Base-by-base conservation (phyloP, 1,139 yeast species). In the Kodamaea alishanica region DNA sequence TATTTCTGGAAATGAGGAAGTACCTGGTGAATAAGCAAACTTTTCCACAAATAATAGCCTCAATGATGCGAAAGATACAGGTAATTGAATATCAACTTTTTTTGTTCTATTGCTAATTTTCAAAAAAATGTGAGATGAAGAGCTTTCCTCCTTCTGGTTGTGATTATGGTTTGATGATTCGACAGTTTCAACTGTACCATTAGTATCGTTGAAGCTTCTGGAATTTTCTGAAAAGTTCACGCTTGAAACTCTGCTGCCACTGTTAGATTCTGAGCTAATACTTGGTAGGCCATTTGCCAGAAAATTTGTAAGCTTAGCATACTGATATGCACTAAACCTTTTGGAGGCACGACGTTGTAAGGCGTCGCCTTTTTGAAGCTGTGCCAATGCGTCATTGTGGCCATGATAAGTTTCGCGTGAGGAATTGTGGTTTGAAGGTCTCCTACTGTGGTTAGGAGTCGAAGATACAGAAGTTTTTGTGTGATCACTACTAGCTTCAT, bases 301-400 rank as follows among this genome's bases (percentile, higher is more conserved):
- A 47, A 65, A 70, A 47, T 77, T 81, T 0, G 89, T 73, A 22
- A 86, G 70, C 51, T 84, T 86, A 1, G 95, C 90, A 62, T 84
- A 85, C 55, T 92, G 97, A 48, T 89, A 92, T 0, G 97, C 96
- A 23, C 96, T 87, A 55, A 84, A 92, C 43, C 98, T 67, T 49
- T 88, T 78, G 0, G 97, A 89, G 0, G 98, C 98, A 44, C 97
- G 75, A 48, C 98, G 74, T 62, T 85, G 95, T 33, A 92, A 64
- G 1, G 85, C 84, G 42, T 84, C 86, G 2, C 90, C 87, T 34
- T 82, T 79, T 52, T 89, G 96, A 15, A 90, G 68, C 48, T 86
- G 88, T 0, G 81, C 71, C 24, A 89, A 65, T 0, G 96, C 89
- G 48, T 81, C 84, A 31, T 50, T 56, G 25, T 42, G 46, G 4